phyloP scores from a whole-genome alignment of 805 yeast species.

The Candida xyloterini region DNA sequence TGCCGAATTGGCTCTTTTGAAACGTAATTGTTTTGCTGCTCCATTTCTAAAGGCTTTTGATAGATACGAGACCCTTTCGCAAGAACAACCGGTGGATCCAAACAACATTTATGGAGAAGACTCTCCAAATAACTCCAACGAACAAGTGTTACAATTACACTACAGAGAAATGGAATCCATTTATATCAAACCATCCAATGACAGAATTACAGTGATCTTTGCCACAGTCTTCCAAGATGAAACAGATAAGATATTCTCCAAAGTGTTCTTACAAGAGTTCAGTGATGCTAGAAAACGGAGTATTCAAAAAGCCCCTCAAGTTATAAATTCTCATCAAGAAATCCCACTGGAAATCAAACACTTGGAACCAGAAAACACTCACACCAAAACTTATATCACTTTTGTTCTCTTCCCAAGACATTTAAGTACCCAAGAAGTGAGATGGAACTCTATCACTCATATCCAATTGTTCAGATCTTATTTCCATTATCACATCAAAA shows the following conservation, averaged over 20 bases:
- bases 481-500: constrained; percentile 97
- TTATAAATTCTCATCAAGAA: constrained; percentile 80
- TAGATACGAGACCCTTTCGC: constrained; percentile 68
- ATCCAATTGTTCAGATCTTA: constrained; percentile 91
- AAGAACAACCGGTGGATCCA: constrained; percentile 36
- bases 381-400: constrained; percentile 47
- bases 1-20: constrained; percentile 66
- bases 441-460: constrained; percentile 87
- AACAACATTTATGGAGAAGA: constrained; percentile 42
- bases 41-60: constrained; percentile 86
- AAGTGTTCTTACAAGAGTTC: constrained; percentile 87
- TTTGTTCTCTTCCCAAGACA: constrained; percentile 83
- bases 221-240: constrained; percentile 94
- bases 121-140: constrained; percentile 38
- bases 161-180: constrained; percentile 94
- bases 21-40: constrained; percentile 86
- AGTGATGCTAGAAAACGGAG: constrained; percentile 95
- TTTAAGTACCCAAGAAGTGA: constrained; percentile 52
- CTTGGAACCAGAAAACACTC: constrained; percentile 37
- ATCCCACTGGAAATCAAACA: constrained; percentile 85
- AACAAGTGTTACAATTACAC: constrained; percentile 64
- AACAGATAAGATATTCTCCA: constrained; percentile 89
- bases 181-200: constrained; percentile 87
- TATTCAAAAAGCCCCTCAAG: constrained; percentile 98
- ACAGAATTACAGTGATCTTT: constrained; percentile 94